phyloP scores from a whole-genome alignment of 768 basidiomycete species.

The Mycena amicta region DNA sequence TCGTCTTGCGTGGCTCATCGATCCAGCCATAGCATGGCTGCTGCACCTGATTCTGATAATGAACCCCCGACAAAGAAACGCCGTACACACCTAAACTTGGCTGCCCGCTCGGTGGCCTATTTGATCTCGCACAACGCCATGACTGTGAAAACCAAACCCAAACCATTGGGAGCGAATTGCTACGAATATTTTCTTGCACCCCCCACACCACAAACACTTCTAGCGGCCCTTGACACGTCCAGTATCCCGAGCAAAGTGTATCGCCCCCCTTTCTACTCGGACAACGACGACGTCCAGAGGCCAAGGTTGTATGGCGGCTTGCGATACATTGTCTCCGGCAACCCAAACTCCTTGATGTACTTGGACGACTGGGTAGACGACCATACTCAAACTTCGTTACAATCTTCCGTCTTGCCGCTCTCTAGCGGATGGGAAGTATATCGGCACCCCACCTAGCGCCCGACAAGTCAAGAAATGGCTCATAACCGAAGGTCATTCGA shows the following conservation, averaged over 20 bases:
- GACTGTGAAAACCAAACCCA: slow-evolving; percentile 26
- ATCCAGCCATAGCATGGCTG: neutral
- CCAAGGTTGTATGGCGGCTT: slow-evolving; percentile 80
- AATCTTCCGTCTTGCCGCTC: slow-evolving; percentile 30
- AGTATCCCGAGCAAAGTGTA: slow-evolving; percentile 66
- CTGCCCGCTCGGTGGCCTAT: slow-evolving; percentile 2
- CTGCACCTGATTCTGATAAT: slow-evolving; percentile 19
- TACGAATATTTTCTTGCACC: slow-evolving; percentile 54
- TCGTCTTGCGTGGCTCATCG: neutral
- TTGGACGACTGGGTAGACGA: slow-evolving; percentile 64
- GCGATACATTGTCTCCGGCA: slow-evolving; percentile 70
- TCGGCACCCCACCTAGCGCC: slow-evolving; percentile 63
- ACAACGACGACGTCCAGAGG: slow-evolving; percentile 63
- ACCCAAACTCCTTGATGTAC: slow-evolving; percentile 50
- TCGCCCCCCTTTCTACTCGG: slow-evolving; percentile 80
- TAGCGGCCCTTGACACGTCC: slow-evolving; percentile 45
- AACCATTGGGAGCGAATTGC: slow-evolving; percentile 30
- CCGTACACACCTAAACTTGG: slow-evolving; percentile 25
- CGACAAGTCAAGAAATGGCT: slow-evolving; percentile 61
- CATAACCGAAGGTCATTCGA: slow-evolving; percentile 27
- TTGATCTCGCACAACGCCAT: slow-evolving; percentile 13
- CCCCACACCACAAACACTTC: slow-evolving; percentile 52
- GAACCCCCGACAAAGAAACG: slow-evolving; percentile 23
- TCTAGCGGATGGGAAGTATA: slow-evolving; percentile 83
- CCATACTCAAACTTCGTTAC: neutral